Evolutionary conservation across 164 flowering plant species (phyloP).

Genomic region (Stephania cephalantha): DNA sequence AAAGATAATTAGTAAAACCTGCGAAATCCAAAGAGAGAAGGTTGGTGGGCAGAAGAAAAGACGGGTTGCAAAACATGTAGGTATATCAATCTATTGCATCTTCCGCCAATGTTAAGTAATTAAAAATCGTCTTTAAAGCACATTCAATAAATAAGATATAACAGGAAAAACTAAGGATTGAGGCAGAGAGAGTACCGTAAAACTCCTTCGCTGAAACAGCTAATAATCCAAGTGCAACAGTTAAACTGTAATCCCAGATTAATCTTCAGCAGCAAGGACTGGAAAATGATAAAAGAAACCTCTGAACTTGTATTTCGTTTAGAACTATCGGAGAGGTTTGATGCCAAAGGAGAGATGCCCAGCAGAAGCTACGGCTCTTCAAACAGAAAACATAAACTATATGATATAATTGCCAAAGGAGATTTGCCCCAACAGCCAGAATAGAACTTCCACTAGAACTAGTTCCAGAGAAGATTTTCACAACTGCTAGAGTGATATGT

Average conservation of each 20-base stretch:
- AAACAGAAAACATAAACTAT: slow-evolving; percentile 1
- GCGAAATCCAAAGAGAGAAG: neutral
- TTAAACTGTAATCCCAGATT: slow-evolving; percentile 3
- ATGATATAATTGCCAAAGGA: slow-evolving; percentile 62
- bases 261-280: slow-evolving; percentile 1
- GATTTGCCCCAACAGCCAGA: slow-evolving; percentile 49
- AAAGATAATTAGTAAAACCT: neutral
- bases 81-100: neutral
- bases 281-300: neutral
- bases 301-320: neutral
- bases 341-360: slow-evolving; percentile 41
- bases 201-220: neutral
- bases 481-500: slow-evolving; percentile 7
- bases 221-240: slow-evolving; percentile 9
- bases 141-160: neutral
- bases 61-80: neutral
- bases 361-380: slow-evolving; percentile 10
- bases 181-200: slow-evolving; percentile 10
- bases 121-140: neutral
- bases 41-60: neutral
- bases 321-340: slow-evolving; percentile 12
- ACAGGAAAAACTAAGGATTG: neutral
- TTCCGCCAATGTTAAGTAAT: neutral
- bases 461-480: neutral
- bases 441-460: slow-evolving; percentile 5